These are phyloP conservation scores for Ailanthus altissimus DNA, from an alignment of 345 rosid genomes.

Conservation along the genomic window DNA sequence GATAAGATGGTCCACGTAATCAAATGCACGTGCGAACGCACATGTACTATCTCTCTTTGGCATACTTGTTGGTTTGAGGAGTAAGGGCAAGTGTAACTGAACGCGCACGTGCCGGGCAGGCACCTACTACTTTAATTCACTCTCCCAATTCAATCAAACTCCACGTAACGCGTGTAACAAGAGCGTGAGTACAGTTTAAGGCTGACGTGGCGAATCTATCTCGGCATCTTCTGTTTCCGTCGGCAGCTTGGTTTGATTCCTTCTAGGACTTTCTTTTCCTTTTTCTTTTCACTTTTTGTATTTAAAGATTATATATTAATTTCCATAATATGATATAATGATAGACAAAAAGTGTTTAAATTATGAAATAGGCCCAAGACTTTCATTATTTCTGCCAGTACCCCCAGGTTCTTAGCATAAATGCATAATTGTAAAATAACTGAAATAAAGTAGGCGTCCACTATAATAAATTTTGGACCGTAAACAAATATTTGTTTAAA, in stretches of 20 bases:
- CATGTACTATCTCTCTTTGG: background rate
- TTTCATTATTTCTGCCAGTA: background rate
- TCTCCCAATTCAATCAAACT: background rate
- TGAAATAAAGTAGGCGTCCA: too few species aligned
- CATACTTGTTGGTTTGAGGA: background rate
- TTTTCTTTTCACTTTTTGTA: background rate
- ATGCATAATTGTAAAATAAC: too few species aligned
- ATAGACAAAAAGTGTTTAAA: background rate
- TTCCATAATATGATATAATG: background rate
- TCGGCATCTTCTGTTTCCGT: conserved; percentile 27
- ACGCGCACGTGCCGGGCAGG: conserved; percentile 9
- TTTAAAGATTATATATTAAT: background rate
- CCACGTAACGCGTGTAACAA: background rate
- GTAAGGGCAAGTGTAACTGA: too few species aligned
- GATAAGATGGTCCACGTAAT: conserved; percentile 11
- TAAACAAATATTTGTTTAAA: too few species aligned
- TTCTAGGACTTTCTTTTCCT: background rate
- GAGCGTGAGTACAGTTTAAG: conserved; percentile 4
- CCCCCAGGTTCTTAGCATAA: too few species aligned
- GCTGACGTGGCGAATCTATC: conserved; percentile 31
- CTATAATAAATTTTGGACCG: too few species aligned
- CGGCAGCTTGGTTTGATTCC: conserved; percentile 8
- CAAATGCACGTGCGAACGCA: conserved; percentile 12
- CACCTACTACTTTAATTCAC: background rate
- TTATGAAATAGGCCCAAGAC: background rate